Evolutionary conservation across 208 protist genomes (phyloP), one percentile per base, ranked within the genome.

Genomic region (Crithidia fasciculata): DNA sequence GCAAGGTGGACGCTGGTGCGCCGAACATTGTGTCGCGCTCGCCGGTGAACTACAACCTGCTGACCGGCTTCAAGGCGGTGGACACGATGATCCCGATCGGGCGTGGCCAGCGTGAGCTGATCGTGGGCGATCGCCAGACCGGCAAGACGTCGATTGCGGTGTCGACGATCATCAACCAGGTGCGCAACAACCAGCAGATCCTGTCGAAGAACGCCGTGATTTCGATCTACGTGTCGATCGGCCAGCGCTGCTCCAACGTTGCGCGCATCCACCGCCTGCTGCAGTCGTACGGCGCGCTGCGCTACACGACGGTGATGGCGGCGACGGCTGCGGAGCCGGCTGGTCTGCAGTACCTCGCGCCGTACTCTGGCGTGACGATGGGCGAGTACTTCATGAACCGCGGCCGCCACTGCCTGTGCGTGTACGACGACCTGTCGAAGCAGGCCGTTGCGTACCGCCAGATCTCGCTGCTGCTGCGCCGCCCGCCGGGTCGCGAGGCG

Each of bases 381-480:
- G 93, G 92, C 67, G 95, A 98, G 81, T 95, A 95, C 79, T 97
- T 98, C 81, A 90, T 95, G 80, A 92, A 96, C 82, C 93, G 93
- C 68, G 93, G 90, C 55, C 94, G 89, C 66, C 95, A 98, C 86
- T 90, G 88, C 63, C 82, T 98, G 59, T 94, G 96, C 79, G 94
- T 97, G 66, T 98, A 92, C 78, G 95, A 98, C 80, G 95, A 98
- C 83, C 88, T 98, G 73, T 97, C 94, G 16, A 98, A 98, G 86
- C 95, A 98, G 80, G 95, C 95, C 67, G 95, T 98, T 57, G 94
- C 95, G 52, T 97, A 98, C 90, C 94, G 95, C 80, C 95, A 98
- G 78, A 94, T 98, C 76, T 98, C 95, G 39, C 84, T 98, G 54
- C 85, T 98, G 57, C 89, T 98, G 37, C 90, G 95, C 67, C 91